Evolutionary conservation across 2,329 filamentous ascomycete species (phyloP), one percentile per base, ranked within the genome.

Genomic region (Fusarium sacchari): DNA sequence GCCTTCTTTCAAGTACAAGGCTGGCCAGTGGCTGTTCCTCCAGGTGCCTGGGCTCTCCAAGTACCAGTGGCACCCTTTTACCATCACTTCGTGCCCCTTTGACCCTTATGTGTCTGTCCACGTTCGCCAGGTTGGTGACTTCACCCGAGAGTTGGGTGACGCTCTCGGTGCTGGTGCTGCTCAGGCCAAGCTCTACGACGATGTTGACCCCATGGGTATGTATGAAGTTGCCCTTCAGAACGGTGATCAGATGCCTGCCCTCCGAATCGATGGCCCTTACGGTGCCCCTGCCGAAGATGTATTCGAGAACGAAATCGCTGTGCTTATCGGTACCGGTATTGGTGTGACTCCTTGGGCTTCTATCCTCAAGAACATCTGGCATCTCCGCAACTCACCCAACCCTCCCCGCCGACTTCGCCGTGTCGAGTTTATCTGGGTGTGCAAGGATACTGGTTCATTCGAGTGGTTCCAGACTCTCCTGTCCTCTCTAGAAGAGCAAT

Each of bases 391-490:
- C 73, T 90, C 92, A 22, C 95, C 96, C 13, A 96, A 98, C 85
- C 94, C 95, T 30, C 95, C 96, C 3, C 91, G 90, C 56, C 94
- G 96, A 80, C 91, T 99, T 52, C 93, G 95, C 67, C 93, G 96
- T 82, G 96, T 99, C 37, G 96, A 99, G 82, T 99, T 99, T 84
- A 97, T 99, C 86, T 99, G 96, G 96, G 92, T 98, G 58, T 98
- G 96, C 88, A 96, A 94, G 82, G 95, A 98, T 80, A 97, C 95
- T 0, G 93, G 90, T 39, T 97, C 95, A 0, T 99, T 99, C 79
- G 96, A 98, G 84, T 99, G 96, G 96, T 98, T 99, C 87, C 96
- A 99, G 82, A 95, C 93, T 4, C 90, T 99, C 2, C 89, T 99
- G 22, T 94, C 93, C 1, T 97, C 94, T 1, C 92, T 99, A 28